Conservation (phyloP, 306 rosid species). For the Fagus crenata region DNA sequence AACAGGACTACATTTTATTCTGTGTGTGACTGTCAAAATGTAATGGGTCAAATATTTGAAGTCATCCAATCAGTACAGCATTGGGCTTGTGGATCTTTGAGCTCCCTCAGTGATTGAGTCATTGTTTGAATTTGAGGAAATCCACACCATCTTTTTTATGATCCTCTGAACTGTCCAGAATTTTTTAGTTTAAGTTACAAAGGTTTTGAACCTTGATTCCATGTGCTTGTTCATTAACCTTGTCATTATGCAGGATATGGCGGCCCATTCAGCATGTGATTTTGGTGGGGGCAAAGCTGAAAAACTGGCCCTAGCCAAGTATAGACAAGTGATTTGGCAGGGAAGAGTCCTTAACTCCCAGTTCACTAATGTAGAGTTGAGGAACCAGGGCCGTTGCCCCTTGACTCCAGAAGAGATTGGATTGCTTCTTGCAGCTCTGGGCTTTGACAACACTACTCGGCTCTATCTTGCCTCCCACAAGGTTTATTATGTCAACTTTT, state of each 20-base stretch:
- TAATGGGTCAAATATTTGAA: neutral
- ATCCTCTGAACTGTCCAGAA: neutral
- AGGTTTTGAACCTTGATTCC: neutral
- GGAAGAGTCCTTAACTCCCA: constrained; percentile 97
- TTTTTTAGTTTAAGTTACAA: neutral
- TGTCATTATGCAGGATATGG: constrained; percentile 75
- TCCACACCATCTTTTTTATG: neutral
- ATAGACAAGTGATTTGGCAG: constrained; percentile 90
- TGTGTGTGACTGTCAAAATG: neutral
- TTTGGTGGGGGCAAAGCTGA: constrained; percentile 98
- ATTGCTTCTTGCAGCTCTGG: constrained; percentile 82
- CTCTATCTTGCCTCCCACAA: constrained; percentile 98
- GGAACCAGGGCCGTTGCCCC: constrained; percentile 97
- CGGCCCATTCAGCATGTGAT: constrained; percentile 99
- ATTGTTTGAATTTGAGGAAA: neutral
- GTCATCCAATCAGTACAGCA: neutral
- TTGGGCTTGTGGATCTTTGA: neutral
- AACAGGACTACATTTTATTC: neutral
- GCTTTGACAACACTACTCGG: constrained; percentile 88
- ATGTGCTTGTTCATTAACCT: neutral
- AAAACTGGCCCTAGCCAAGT: constrained; percentile 85
- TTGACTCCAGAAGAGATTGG: constrained; percentile 98
- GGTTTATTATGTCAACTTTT: constrained; percentile 46
- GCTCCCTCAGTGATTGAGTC: neutral
- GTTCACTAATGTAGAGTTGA: constrained; percentile 92